phyloP scores from a whole-genome alignment of 2,329 filamentous ascomycete species.

The Verticillium albo-atrum region DNA sequence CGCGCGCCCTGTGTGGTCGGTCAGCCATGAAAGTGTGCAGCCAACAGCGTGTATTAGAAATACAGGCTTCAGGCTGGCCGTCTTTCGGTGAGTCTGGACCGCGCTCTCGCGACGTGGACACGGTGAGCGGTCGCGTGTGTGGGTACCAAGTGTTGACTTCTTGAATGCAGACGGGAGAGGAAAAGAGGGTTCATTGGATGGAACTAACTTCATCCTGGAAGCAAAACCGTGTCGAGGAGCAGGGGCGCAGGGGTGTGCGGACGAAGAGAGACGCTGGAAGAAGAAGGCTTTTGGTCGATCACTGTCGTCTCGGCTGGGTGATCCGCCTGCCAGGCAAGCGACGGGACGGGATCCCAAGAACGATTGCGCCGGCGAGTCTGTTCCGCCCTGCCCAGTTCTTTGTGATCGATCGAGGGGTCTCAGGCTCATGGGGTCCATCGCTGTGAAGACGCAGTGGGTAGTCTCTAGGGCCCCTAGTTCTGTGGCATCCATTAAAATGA shows the following conservation, averaged over 20 bases:
- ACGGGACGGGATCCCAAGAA: neutral
- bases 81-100: neutral
- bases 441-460: too few relatives aligned
- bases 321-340: neutral
- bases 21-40: neutral
- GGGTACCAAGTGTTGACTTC: neutral
- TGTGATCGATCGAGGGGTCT: neutral
- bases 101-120: conserved; percentile 1
- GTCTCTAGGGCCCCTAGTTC: too few relatives aligned
- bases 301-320: neutral
- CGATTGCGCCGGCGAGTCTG: neutral
- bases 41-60: conserved; percentile 8
- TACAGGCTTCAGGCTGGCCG: neutral
- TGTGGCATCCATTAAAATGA: too few relatives aligned
- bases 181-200: neutral
- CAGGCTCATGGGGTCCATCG: too few relatives aligned
- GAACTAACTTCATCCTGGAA: neutral
- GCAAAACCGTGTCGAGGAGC: neutral
- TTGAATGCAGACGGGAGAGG: conserved; percentile 1
- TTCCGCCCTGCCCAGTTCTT: neutral
- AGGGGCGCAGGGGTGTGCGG: neutral
- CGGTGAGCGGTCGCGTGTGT: conserved; percentile 3
- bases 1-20: neutral
- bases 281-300: neutral
- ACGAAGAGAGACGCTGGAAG: neutral